Evolutionary conservation across 2,329 filamentous ascomycete genomes (phyloP), one percentile per base, ranked within the genome.

Genomic region (Pseudopyrenochaeta lycopersici): DNA sequence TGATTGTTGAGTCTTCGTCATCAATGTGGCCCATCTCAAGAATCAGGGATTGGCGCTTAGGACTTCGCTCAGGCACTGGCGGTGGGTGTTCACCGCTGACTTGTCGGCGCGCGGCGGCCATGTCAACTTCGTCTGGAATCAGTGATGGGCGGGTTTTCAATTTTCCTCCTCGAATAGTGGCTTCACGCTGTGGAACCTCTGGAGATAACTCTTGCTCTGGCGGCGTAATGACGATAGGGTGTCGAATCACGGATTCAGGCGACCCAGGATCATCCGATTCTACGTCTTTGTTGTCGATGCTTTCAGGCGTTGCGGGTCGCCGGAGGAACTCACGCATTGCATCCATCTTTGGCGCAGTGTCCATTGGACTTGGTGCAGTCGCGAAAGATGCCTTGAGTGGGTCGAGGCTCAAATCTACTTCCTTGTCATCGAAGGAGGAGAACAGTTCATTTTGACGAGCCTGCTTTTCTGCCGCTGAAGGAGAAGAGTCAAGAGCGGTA

Each of bases 71-170:
- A 12, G 74, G 75, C 32, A 78, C 68, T 11, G 76, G 73, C 15
- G 77, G 77, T n/a, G 76, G 72, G 49, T 86, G 80, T 67, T 93
- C 90, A 35, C 88, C 87, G 77, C 92, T 97, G 62, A 96, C 90
- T 68, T 93, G 87, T 56, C 93, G 87, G 60, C 94, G 88, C 63
- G 90, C 87, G 64, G 94, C 91, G 36, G 92, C 89, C 92, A 98
- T 96, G 4, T 90, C 84, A 50, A 87, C 81, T 73, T 98, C 94
- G 1, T 91, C 88, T 1, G 92, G 93, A 0, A 93, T 96, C 33
- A 92, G 87, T 1, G 94, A 97, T 14, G 92, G 87, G 30, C 94
- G 86, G 0, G 93, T 95, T 81, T 96, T 97, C 35, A 98, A 83
- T 74, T 88, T 92, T 10, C 91, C 91, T 7, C 92, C 90, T 74